Percentiles rank a stretch among this genome's conserved stretches.
These are phyloP conservation scores for Penicillium pulvis DNA, from an alignment of 495 filamentous ascomycete genomes.

Conservation along the genomic window DNA sequence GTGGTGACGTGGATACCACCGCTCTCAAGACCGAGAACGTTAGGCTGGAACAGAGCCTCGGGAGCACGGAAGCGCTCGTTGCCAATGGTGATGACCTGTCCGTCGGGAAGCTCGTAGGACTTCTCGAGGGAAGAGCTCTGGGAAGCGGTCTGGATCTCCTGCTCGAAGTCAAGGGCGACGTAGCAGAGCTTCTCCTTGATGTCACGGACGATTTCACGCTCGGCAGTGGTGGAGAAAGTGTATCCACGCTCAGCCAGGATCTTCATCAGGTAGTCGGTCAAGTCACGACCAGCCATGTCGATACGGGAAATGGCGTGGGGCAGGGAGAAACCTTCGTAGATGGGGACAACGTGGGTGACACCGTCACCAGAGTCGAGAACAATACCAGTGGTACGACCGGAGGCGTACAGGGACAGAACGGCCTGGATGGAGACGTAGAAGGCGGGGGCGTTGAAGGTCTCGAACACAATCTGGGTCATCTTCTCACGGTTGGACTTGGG, in stretches of 20 bases:
- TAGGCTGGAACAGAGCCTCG: conserved; percentile 99
- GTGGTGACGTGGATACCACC: conserved; percentile 99
- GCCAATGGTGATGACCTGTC: conserved; percentile 99
- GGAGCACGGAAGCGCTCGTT: conserved; percentile 99
- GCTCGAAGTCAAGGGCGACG: conserved; percentile 98
- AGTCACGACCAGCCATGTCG: conserved; percentile 99
- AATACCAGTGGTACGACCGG: conserved; percentile 99
- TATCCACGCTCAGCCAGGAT: conserved; percentile 98
- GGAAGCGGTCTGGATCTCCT: conserved; percentile 99
- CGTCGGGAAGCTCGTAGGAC: conserved; percentile 99
- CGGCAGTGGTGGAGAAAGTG: conserved; percentile 98
- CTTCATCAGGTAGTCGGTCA: conserved; percentile 99
- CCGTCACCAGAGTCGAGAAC: conserved; percentile 99
- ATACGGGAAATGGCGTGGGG: conserved; percentile 99
- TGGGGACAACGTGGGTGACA: conserved; percentile 99
- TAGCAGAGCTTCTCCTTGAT: conserved; percentile 99
- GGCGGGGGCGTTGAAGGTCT: conserved; percentile 99
- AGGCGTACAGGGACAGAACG: conserved; percentile 97
- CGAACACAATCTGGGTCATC: conserved; percentile 99
- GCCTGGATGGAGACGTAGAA: conserved; percentile 99
- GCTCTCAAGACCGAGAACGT: conserved; percentile 94
- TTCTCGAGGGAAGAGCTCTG: conserved; percentile 99
- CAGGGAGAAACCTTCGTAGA: conserved; percentile 99
- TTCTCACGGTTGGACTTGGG: conserved; percentile 99
- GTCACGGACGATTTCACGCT: conserved; percentile 99